These are phyloP conservation scores for Chimonanthus praecox DNA, from an alignment of 164 flowering plant genomes.

Conservation along the genomic window DNA sequence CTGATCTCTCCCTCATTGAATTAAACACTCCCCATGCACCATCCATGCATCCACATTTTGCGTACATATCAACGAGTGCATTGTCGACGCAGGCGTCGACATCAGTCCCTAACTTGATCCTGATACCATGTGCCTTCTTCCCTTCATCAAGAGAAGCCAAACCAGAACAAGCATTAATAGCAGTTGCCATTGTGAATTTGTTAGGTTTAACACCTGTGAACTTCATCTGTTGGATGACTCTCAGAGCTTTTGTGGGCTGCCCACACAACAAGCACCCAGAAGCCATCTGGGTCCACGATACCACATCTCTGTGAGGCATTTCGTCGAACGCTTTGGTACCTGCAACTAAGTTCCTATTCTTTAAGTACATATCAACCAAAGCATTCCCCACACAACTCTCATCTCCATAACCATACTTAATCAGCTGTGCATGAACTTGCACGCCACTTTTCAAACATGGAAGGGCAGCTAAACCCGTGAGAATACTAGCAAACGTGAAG, in stretches of 20 bases:
- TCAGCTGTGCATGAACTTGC: constrained; percentile 65
- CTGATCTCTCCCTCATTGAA: constrained; percentile 38
- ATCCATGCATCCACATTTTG: constrained; percentile 70
- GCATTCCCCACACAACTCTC: constrained; percentile 72
- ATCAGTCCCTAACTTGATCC: constrained; percentile 55
- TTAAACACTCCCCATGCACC: constrained; percentile 43
- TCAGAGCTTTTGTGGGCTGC: constrained; percentile 45
- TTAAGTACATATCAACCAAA: constrained; percentile 66
- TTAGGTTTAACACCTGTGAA: constrained; percentile 45
- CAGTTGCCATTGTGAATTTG: constrained; percentile 65
- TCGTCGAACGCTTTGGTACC: constrained; percentile 54
- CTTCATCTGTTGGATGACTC: constrained; percentile 49
- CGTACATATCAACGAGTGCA: constrained; percentile 78
- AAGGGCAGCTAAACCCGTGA: constrained; percentile 56
- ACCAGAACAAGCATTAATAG: constrained; percentile 66
- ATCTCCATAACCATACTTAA: constrained; percentile 57
- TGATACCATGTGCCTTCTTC: constrained; percentile 54
- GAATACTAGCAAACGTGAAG: constrained; percentile 54
- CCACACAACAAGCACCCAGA: constrained; percentile 63
- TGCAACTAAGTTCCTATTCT: constrained; percentile 36
- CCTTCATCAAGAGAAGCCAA: constrained; percentile 60
- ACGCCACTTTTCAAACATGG: constrained; percentile 36
- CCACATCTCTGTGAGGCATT: constrained; percentile 50
- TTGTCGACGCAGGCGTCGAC: constrained; percentile 64
- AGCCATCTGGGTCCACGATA: constrained; percentile 78